Evolutionary conservation across 1,139 yeast genomes (phyloP), one percentile per base, ranked within the genome.

Genomic region (Pichia sp.): DNA sequence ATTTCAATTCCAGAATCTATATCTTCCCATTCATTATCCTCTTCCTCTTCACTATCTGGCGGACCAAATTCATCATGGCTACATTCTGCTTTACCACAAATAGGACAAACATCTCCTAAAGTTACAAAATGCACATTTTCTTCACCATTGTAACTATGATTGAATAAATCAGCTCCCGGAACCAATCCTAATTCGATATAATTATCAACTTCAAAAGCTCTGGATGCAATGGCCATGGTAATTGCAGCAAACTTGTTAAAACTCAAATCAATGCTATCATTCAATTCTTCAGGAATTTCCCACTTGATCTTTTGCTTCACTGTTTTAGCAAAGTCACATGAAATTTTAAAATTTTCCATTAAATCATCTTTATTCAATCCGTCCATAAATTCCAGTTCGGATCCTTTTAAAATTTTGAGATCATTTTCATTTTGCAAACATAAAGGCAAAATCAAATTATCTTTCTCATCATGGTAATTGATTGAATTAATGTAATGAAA

Each of bases 161-260:
- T 88, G 65, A 88, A 88, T 42, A 90, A 66, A 61, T 90, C 95
- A 0, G 96, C 97, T 16, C 90, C 90, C 0, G 97, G 96, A 32
- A 88, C 95, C 49, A 90, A 66, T 0, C 85, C 85, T 37, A 83
- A 71, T 29, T 81, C 85, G 55, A 82, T 85, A 59, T 65, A 87
- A 41, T 71, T 72, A 60, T 90, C 97, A 26, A 90, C 79, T 44
- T 80, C 81, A 59, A 88, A 87, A 1, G 90, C 88, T 48, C 95
- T 71, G 1, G 95, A 79, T 0, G 88, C 77, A 11, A 86, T 79
- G 1, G 80, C 72, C 56, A 72, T 77, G 4, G 77, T 72, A 23
- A 67, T 64, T 10, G 73, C 71, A 2, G 80, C 81, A 59, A 80
- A 82, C 11, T 55, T 54, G 7, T 61, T 51, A 44, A 73, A 64